A percentile compares a stretch with the other conserved stretches of the same genome.
phyloP scores from a whole-genome alignment of 805 yeast genomes.

The Kodamaea fukazawae region DNA sequence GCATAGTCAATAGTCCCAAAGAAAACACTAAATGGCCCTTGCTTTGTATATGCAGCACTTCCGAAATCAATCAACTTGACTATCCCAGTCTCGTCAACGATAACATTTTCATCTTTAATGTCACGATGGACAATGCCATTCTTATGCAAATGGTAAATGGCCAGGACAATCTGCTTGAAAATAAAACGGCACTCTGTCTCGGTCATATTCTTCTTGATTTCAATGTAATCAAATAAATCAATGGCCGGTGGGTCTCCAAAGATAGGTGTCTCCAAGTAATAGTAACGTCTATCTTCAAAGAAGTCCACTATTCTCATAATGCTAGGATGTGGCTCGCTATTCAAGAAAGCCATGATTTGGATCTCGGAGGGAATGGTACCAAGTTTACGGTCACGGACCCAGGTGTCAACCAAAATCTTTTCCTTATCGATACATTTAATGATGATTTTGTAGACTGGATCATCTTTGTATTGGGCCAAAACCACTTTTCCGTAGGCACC shows the following conservation, averaged over 20 bases:
- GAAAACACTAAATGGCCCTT: conserved; percentile 95
- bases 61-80: conserved; percentile 93
- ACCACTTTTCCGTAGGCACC: conserved; percentile 97
- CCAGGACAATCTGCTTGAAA: conserved; percentile 75
- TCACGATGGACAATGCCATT: conserved; percentile 92
- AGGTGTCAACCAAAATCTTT: conserved; percentile 90
- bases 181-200: conserved; percentile 77
- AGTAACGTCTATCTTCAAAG: conserved; percentile 87
- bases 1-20: conserved; percentile 98
- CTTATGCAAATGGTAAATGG: conserved; percentile 76
- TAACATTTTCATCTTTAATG: conserved; percentile 90
- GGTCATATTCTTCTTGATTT: conserved; percentile 74
- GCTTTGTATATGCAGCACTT: conserved; percentile 83
- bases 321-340: conserved; percentile 78
- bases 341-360: conserved; percentile 83
- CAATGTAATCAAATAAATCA: conserved; percentile 90
- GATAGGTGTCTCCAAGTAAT: conserved; percentile 87
- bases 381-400: conserved; percentile 89
- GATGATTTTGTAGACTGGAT: conserved; percentile 64
- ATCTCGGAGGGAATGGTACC: conserved; percentile 98
- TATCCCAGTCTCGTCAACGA: conserved; percentile 77
- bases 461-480: conserved; percentile 64
- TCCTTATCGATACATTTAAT: conserved; percentile 90
- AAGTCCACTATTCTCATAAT: conserved; percentile 83
- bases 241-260: conserved; percentile 89